Percentiles rank a stretch among this genome's conserved stretches.
Evolutionary conservation across 768 basidiomycete species (phyloP).

Genomic region (Hericium coralloides): DNA sequence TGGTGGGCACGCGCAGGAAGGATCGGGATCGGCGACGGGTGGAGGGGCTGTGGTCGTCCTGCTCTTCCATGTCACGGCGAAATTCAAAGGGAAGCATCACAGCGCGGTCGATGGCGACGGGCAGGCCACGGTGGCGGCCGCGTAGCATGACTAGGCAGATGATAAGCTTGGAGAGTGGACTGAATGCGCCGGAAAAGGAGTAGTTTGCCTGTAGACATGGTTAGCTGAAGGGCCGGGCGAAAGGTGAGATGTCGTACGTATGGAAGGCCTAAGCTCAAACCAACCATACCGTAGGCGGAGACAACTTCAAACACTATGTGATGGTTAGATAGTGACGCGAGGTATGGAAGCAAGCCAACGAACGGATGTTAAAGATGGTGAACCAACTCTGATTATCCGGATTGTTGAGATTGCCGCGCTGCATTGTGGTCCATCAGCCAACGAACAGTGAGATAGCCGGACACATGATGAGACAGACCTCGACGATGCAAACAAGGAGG

Average conservation of each 20-base stretch:
- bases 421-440: constrained; percentile 2
- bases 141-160: constrained; percentile 87
- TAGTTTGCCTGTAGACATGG: constrained; percentile 52
- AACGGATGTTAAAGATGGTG: constrained; percentile 73
- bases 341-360: constrained; percentile 19
- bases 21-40: background rate
- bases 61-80: background rate
- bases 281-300: constrained; percentile 84
- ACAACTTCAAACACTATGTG: constrained; percentile 73
- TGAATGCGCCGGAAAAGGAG: constrained; percentile 72
- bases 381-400: constrained; percentile 57
- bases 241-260: constrained; percentile 36
- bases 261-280: constrained; percentile 84
- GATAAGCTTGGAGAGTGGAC: constrained; percentile 80
- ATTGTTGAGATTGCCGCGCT: constrained; percentile 55
- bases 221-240: constrained; percentile 7
- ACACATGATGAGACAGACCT: constrained; percentile 38
- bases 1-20: background rate
- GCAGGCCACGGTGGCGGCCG: constrained; percentile 83
- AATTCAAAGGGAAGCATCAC: constrained; percentile 72
- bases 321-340: background rate
- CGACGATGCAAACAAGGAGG: constrained; percentile 88
- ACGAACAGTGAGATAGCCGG: background rate
- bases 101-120: constrained; percentile 83
- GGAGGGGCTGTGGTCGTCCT: background rate